These are phyloP conservation scores for Colletotrichum navitas DNA, from an alignment of 2,329 filamentous ascomycete genomes.

Conservation along the genomic window DNA sequence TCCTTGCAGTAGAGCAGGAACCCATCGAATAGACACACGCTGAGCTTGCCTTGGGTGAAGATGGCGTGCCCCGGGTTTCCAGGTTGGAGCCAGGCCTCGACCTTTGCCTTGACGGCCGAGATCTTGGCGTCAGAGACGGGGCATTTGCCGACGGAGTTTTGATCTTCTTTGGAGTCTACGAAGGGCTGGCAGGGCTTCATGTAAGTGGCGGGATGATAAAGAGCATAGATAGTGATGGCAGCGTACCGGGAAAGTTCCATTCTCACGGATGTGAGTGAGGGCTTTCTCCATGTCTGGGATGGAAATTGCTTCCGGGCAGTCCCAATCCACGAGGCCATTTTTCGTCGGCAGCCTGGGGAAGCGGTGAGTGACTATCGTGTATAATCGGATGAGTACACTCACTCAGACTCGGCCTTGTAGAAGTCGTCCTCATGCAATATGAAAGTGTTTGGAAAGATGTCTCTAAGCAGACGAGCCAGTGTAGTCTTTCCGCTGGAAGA, in stretches of 20 bases:
- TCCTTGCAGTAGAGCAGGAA: constrained; percentile 82
- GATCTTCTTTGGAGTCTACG: constrained; percentile 70
- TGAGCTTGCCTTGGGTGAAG: constrained; percentile 50
- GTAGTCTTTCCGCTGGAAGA: constrained; percentile 97
- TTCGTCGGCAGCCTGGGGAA: constrained; percentile 64
- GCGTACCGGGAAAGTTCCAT: constrained; percentile 74
- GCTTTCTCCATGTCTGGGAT: constrained; percentile 75
- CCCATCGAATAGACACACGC: constrained; percentile 84
- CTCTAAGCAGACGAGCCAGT: constrained; percentile 83
- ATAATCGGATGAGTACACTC: constrained; percentile 47
- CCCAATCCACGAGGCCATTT: constrained; percentile 85
- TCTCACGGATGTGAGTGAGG: constrained; percentile 76
- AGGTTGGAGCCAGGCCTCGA: constrained; percentile 60
- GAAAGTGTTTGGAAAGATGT: constrained; percentile 82
- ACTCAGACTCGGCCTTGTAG: constrained; percentile 84
- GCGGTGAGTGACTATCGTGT: constrained; percentile 17
- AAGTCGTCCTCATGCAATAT: constrained; percentile 98
- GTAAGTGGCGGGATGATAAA: constrained; percentile 43
- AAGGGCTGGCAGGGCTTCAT: constrained; percentile 54
- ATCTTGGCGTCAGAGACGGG: constrained; percentile 65
- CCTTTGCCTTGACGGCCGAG: constrained; percentile 59
- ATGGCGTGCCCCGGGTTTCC: constrained; percentile 58
- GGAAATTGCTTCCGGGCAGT: constrained; percentile 84
- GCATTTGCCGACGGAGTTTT: constrained; percentile 70
- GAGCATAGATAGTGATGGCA: neutral